A percentile compares a stretch with the other conserved stretches of the same genome.
Evolutionary conservation across 192 early-diverging fungal species (phyloP).

Genomic region (Blastocladiella britannica): DNA sequence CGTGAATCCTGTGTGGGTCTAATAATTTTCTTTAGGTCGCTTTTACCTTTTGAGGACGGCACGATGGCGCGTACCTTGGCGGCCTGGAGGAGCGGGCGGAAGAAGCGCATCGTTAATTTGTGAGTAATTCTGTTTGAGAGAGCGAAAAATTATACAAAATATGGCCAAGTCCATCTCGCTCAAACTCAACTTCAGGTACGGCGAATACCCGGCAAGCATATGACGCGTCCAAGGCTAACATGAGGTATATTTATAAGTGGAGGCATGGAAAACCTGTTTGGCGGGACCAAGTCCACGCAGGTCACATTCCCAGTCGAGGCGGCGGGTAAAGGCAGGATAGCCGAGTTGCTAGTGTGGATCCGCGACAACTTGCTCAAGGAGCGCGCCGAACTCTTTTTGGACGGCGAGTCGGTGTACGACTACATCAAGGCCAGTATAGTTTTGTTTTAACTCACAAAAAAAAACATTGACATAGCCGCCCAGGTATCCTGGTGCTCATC

Average conservation of each 20-base stretch:
- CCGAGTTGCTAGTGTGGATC: constrained; percentile 49
- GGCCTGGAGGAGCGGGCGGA: not conserved
- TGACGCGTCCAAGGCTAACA: too few species aligned
- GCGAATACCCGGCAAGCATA: too few species aligned
- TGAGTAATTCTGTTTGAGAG: too few species aligned
- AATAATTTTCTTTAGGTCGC: not conserved
- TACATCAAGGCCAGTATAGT: not conserved
- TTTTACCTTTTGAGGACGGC: not conserved
- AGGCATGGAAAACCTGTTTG: constrained; percentile 81
- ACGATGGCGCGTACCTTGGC: not conserved
- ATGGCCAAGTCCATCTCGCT: too few species aligned
- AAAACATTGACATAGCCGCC: too few species aligned
- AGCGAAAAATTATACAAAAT: too few species aligned
- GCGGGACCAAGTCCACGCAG: constrained; percentile 38
- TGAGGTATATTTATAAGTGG: too few species aligned
- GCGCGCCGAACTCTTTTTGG: constrained; percentile 66
- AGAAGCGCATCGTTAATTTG: not conserved
- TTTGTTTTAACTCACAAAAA: not conserved
- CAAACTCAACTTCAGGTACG: too few species aligned
- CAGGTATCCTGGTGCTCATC: constrained; percentile 84
- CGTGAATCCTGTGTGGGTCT: not conserved
- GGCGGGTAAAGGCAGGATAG: constrained; percentile 24
- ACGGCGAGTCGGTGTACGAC: constrained; percentile 58
- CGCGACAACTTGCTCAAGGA: constrained; percentile 47
- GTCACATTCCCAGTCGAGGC: constrained; percentile 23